Base-by-base conservation (phyloP, 164 flowering plant genomes). In the Piper betle region DNA sequence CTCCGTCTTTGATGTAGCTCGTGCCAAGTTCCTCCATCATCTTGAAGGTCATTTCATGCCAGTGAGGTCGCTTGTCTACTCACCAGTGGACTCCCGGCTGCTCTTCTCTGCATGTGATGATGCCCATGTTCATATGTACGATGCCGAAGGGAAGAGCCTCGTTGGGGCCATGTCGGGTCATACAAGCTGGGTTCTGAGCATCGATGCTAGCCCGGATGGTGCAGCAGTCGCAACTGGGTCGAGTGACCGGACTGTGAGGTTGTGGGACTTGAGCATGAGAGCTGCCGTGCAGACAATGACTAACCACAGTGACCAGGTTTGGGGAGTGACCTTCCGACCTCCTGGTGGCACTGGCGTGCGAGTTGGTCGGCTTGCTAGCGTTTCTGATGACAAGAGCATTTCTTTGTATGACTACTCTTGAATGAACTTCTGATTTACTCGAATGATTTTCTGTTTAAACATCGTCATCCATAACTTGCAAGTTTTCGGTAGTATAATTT, bases 41-140 rank as follows among this genome's bases (percentile, higher is more conserved):
- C 80, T 94, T 3, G 96, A 94, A 68, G 97, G 99, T 55, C 99
- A 94, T 65, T 76, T 71, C 79, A 91, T 91, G 99, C 97, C 99
- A 5, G 96, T 94, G 13, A 75, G 99, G 9, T 82, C 96, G 13
- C 88, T 94, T 3, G 91, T 77, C 57, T 94, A 65, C 67, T 88
- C 97, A 8, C 99, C 95, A 1, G 54, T 65, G 4, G 90, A 88
- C 56, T 69, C 93, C 5, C 74, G 96, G 17, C 71, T 85, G 13
- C 88, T 91, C 40, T 91, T 84, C 68, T 70, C 99, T 0, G 99
- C 83, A 38, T 91, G 93, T 1, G 97, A 94, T 66, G 99, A 94
- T 75, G 69, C 75, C 0, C 93, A 88, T 60, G 78, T 91, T 20
- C 87, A 91, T 75, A 82, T 88, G 75, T 86, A 94, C 64, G 96